A percentile compares a stretch with the other conserved stretches of the same genome.
phyloP scores from a whole-genome alignment of 768 basidiomycete genomes.

The Porpolomopsis calyptriformis region DNA sequence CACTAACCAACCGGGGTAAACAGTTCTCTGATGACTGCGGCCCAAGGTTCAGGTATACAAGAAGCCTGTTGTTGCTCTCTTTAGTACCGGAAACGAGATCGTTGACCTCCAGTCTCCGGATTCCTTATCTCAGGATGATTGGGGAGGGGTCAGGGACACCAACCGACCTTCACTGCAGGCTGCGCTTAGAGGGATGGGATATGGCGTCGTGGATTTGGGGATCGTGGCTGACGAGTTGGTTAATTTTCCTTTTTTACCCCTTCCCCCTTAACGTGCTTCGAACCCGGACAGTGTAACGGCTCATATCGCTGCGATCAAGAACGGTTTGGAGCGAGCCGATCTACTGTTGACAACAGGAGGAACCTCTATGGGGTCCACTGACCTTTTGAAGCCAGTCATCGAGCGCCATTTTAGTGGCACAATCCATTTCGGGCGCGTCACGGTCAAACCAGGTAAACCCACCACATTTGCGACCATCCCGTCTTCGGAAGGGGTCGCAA shows the following conservation, averaged over 20 bases:
- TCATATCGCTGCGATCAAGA: conserved; percentile 46
- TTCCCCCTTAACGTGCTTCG: neutral
- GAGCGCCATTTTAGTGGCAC: conserved; percentile 67
- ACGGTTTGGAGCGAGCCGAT: conserved; percentile 55
- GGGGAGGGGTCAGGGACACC: conserved; percentile 77
- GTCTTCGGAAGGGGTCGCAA: conserved; percentile 19
- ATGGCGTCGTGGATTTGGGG: conserved; percentile 69
- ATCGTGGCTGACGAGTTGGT: conserved; percentile 67
- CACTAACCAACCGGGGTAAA: neutral
- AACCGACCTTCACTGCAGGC: conserved; percentile 74
- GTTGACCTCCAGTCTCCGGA: conserved; percentile 44
- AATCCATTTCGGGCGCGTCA: conserved; percentile 79
- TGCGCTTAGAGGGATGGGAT: conserved; percentile 61
- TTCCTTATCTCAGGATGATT: conserved; percentile 20
- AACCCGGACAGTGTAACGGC: conserved; percentile 34
- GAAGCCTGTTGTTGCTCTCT: conserved; percentile 66
- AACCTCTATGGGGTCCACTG: conserved; percentile 84
- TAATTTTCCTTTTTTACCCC: neutral
- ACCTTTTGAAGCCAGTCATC: conserved; percentile 80
- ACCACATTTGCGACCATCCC: conserved; percentile 83
- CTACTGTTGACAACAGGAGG: conserved; percentile 80
- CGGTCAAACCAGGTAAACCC: conserved; percentile 78
- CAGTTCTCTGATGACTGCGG: neutral
- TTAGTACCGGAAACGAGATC: conserved; percentile 84
- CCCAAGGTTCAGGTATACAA: conserved; percentile 54